A percentile compares a stretch with the other conserved stretches of the same genome.
Conservation (phyloP, 192 early-diverging fungal species). For the Backusella mclennaniae region DNA sequence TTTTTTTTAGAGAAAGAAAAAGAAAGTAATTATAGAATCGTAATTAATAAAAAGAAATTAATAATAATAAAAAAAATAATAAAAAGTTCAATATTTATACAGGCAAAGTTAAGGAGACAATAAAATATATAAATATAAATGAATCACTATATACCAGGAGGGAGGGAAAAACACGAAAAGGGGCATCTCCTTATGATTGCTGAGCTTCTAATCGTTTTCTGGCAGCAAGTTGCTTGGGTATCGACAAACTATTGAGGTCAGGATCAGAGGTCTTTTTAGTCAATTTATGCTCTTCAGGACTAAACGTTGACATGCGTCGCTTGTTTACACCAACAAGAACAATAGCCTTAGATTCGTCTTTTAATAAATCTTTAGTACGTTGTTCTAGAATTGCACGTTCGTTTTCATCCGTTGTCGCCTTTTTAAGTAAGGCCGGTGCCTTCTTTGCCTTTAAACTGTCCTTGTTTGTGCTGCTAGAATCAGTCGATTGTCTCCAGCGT, state of each 20-base stretch:
- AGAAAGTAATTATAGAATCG: too few species aligned
- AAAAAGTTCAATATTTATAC: background rate
- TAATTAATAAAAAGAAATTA: background rate
- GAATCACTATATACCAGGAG: background rate
- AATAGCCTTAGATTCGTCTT: slow-evolving; percentile 6
- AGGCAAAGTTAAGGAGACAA: background rate
- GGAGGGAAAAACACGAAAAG: background rate
- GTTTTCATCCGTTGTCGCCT: slow-evolving; percentile 8
- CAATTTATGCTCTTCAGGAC: background rate
- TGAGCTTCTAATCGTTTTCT: slow-evolving; percentile 9
- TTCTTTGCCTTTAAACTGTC: slow-evolving; percentile 4
- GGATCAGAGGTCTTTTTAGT: background rate
- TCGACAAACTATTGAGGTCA: background rate
- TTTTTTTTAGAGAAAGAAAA: background rate
- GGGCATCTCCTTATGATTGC: background rate
- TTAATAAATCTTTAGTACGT: slow-evolving; percentile 3
- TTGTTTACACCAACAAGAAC: slow-evolving; percentile 2
- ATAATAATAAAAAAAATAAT: background rate
- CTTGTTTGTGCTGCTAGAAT: background rate
- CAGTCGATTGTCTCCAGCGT: slow-evolving; percentile 43
- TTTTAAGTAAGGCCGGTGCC: background rate
- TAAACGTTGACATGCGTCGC: background rate
- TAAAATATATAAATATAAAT: background rate
- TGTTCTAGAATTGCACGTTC: background rate
- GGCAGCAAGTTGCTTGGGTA: background rate